These are phyloP conservation scores for Scalesia atractyloides DNA, from an alignment of 129 eudicot species.

Conservation along the genomic window DNA sequence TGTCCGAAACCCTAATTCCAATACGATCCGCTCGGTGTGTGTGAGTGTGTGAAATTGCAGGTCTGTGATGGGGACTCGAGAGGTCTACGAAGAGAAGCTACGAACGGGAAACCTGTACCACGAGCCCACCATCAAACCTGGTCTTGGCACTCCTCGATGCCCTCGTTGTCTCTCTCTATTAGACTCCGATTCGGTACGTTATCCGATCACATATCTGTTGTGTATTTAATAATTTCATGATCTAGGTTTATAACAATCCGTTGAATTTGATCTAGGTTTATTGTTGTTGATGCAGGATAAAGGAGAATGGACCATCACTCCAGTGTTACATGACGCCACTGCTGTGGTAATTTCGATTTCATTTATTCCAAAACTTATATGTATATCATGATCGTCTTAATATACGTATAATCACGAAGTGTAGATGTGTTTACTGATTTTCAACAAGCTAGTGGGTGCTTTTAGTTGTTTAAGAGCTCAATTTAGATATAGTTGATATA, in stretches of 20 bases:
- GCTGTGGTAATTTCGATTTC: slow-evolving; percentile 57
- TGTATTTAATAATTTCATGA: not conserved
- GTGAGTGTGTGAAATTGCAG: slow-evolving; percentile 4
- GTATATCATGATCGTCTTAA: not conserved
- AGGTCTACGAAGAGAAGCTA: slow-evolving; percentile 81
- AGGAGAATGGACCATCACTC: slow-evolving; percentile 69
- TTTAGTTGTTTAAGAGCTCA: not conserved
- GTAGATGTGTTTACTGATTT: not conserved
- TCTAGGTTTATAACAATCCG: not conserved
- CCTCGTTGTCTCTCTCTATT: slow-evolving; percentile 83
- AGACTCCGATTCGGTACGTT: slow-evolving; percentile 47
- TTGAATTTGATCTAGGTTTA: slow-evolving; percentile 1
- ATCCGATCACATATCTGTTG: not conserved
- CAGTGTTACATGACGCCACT: slow-evolving; percentile 80
- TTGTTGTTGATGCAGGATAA: slow-evolving; percentile 43
- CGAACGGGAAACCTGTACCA: slow-evolving; percentile 70
- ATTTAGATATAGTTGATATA: not conserved
- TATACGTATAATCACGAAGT: not conserved
- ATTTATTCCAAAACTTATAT: not conserved
- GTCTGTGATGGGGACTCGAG: slow-evolving; percentile 75
- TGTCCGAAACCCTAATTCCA: not conserved
- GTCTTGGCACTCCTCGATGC: slow-evolving; percentile 86
- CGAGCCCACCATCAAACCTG: slow-evolving; percentile 92
- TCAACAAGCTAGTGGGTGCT: not conserved
- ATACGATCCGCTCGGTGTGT: slow-evolving; percentile 11